Base-by-base conservation (phyloP, 768 basidiomycete species). In the Termitomyces sp. region DNA sequence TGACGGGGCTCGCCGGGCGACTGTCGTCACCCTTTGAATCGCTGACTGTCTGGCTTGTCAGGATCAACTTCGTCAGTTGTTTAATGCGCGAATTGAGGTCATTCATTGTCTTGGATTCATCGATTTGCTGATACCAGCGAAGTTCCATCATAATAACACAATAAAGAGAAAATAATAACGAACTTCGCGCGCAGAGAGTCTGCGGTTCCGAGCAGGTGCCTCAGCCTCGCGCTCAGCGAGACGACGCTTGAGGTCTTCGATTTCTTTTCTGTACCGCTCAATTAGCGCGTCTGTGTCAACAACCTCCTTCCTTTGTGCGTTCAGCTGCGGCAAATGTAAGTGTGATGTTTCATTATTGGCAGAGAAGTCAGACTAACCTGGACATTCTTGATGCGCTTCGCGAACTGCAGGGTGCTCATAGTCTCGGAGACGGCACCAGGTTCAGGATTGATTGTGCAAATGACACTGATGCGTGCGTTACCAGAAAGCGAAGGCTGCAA, bases 361-460 rank as follows among this genome's bases (percentile, higher is more conserved):
- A 48, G 37, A 52, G 30, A 39, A 42, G 20, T 27, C 50, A 20
- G 15, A 70, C 80, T 4, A 60, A 88, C 85, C 62, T 92, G 85
- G 42, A 98, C 95, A 63, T 83, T 87, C 81, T 95, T 96, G 66
- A 96, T 89, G 47, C 95, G 80, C 63, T 88, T 89, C 3, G 96
- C 96, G 67, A 99, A 98, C 42, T 88, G 83, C 20, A 98, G 76
- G 0, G 96, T 99, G 62, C 88, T 93, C 54, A 87, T 86, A 7
- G 87, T 92, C 75, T 98, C 96, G 8, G 85, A 78, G 6, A 95
- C 78, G 18, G 94, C 94, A 49, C 76, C 73, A 2, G 78, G 70
- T 52, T 95, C 91, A 0, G 96, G 94, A 66, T 95, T 96, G 69
- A 98, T 83, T 0, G 96, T 98, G 71, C 95, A 97, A 54, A 98